A percentile compares a stretch with the other conserved stretches of the same genome.
These are phyloP conservation scores for Coniferiporia weirii DNA, from an alignment of 1,284 basidiomycete genomes.

Conservation along the genomic window DNA sequence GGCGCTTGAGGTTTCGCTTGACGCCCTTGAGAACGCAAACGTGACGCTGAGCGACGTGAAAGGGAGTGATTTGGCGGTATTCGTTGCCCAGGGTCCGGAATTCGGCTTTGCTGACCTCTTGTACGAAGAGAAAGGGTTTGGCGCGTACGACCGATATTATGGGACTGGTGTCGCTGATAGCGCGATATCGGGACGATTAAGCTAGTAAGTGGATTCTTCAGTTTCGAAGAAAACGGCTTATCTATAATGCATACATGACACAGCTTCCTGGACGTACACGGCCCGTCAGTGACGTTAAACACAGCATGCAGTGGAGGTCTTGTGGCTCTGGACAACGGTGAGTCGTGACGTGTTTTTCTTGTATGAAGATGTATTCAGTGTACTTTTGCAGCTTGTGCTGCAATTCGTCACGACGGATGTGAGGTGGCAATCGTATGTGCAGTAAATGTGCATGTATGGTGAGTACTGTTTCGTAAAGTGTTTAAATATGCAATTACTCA, in stretches of 20 bases:
- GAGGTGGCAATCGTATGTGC: slow-evolving; percentile 33
- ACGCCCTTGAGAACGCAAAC: slow-evolving; percentile 35
- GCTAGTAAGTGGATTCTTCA: slow-evolving; percentile 28
- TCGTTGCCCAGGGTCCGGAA: slow-evolving; percentile 29
- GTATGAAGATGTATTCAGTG: not conserved
- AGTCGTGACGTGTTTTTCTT: not conserved
- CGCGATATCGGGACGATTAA: slow-evolving; percentile 32
- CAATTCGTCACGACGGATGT: slow-evolving; percentile 29
- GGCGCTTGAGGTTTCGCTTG: slow-evolving; percentile 31
- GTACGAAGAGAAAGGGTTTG: slow-evolving; percentile 27
- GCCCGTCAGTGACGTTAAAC: slow-evolving; percentile 33
- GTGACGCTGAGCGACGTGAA: slow-evolving; percentile 30
- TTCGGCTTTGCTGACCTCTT: slow-evolving; percentile 29
- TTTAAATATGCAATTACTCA: slow-evolving; percentile 7
- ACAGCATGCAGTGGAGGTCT: slow-evolving; percentile 34
- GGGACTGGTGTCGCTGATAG: slow-evolving; percentile 32
- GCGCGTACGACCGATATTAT: slow-evolving; percentile 32
- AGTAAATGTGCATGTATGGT: slow-evolving; percentile 32
- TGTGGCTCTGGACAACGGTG: slow-evolving; percentile 33
- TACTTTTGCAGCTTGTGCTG: slow-evolving; percentile 26
- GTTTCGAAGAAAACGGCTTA: not conserved
- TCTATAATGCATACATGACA: not conserved
- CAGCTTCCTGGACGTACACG: slow-evolving; percentile 33
- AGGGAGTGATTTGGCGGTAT: slow-evolving; percentile 31
- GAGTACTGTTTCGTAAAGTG: not conserved